Percentiles rank a stretch among this genome's conserved stretches.
Evolutionary conservation across 108 stramenopile genomes (phyloP).

Genomic region (Stephanodiscus minutulus): DNA sequence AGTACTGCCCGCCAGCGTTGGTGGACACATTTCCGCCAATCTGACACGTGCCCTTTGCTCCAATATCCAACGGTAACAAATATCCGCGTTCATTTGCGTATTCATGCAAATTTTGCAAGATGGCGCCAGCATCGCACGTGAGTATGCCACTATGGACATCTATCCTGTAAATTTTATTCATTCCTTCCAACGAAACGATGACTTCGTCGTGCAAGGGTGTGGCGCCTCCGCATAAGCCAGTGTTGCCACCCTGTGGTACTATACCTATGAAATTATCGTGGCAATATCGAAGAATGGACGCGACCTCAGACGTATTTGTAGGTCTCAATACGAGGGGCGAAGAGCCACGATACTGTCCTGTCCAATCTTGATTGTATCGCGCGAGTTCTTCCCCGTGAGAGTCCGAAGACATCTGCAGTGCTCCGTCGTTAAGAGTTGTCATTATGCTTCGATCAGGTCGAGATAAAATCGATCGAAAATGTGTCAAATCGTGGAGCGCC

Average conservation of each 20-base stretch:
- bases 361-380: conserved; percentile 68
- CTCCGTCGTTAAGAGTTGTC: neutral
- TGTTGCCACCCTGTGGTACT: conserved; percentile 96
- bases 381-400: conserved; percentile 20
- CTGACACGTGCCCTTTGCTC: conserved; percentile 94
- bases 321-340: conserved; percentile 69
- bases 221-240: conserved; percentile 93
- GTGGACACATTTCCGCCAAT: conserved; percentile 97
- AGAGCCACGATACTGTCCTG: conserved; percentile 56
- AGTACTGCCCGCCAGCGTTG: conserved; percentile 91
- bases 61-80: conserved; percentile 92
- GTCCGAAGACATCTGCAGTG: neutral
- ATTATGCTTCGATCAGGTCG: conserved; percentile 23
- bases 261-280: conserved; percentile 69
- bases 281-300: conserved; percentile 88
- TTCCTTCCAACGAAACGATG: conserved; percentile 77
- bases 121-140: conserved; percentile 90
- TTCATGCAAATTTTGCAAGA: conserved; percentile 84
- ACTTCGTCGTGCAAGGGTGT: conserved; percentile 81
- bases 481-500: conserved; percentile 16
- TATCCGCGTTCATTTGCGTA: conserved; percentile 56
- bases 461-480: conserved; percentile 47
- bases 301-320: conserved; percentile 68
- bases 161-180: conserved; percentile 71
- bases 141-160: conserved; percentile 79